These are phyloP conservation scores for Talaromyces stipitatus DNA, from an alignment of 495 filamentous ascomycete genomes.

Conservation along the genomic window DNA sequence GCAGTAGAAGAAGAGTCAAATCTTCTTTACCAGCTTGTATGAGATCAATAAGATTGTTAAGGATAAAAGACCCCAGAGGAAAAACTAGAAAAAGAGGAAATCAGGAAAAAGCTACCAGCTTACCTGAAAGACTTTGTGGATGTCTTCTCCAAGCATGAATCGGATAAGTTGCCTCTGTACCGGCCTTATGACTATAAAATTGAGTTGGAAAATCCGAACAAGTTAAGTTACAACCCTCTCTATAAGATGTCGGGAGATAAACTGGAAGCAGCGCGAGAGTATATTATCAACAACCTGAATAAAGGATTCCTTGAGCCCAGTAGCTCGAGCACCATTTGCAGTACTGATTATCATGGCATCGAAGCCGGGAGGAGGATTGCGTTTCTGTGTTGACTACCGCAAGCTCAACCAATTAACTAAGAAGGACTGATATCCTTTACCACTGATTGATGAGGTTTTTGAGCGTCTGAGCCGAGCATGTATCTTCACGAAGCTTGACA, in stretches of 20 bases:
- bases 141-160: neutral
- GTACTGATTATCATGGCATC: conserved; percentile 26
- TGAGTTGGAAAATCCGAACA: conserved; percentile 1
- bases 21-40: neutral
- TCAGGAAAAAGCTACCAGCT: no score
- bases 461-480: conserved; percentile 15
- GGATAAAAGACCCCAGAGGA: neutral
- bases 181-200: conserved; percentile 8
- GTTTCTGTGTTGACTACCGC: conserved; percentile 40
- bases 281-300: conserved; percentile 12
- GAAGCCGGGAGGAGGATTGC: conserved; percentile 23
- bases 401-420: conserved; percentile 32
- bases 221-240: conserved; percentile 7
- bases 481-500: conserved; percentile 40
- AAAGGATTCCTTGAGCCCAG: conserved; percentile 16
- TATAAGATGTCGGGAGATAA: conserved; percentile 20
- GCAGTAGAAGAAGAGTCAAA: neutral
- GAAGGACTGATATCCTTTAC: conserved; percentile 38
- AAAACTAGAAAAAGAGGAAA: neutral
- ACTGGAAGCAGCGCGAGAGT: conserved; percentile 10
- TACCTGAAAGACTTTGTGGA: neutral
- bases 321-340: conserved; percentile 8
- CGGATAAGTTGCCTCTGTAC: conserved; percentile 2
- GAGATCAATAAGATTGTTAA: neutral
- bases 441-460: conserved; percentile 35